Evolutionary conservation across 164 flowering plant genomes (phyloP).

Genomic region (Echeveria elegans): DNA sequence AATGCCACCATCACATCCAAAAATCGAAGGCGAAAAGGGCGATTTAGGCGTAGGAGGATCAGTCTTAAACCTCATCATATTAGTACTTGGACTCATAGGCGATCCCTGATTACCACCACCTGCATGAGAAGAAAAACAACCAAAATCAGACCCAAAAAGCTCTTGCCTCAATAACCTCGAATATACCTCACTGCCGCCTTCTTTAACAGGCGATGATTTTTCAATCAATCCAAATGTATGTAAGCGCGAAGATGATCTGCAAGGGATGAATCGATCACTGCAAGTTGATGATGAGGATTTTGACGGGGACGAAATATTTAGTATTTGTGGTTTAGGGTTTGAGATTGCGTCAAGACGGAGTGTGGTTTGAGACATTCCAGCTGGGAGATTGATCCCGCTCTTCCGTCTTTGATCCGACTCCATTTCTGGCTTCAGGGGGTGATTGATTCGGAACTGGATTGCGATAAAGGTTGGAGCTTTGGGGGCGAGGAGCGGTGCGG

Average conservation of each 20-base stretch:
- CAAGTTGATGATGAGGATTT: constrained; percentile 33
- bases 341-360: constrained; percentile 52
- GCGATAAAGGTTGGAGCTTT: background rate
- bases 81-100: constrained; percentile 77
- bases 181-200: constrained; percentile 76
- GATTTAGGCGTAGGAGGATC: constrained; percentile 65
- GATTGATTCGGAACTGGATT: background rate
- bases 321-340: constrained; percentile 28
- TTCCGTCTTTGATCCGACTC: constrained; percentile 43
- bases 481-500: background rate
- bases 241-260: constrained; percentile 87
- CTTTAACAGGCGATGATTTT: constrained; percentile 74
- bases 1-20: constrained; percentile 41
- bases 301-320: constrained; percentile 43
- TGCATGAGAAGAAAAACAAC: constrained; percentile 65
- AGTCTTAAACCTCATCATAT: constrained; percentile 83
- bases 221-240: constrained; percentile 75
- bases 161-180: constrained; percentile 63
- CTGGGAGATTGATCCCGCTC: constrained; percentile 74
- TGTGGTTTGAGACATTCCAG: constrained; percentile 61
- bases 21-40: constrained; percentile 57
- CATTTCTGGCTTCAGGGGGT: constrained; percentile 22
- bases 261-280: constrained; percentile 93
- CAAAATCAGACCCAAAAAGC: constrained; percentile 86
- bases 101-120: constrained; percentile 52